Percentiles rank a stretch among this genome's conserved stretches.
phyloP scores from a whole-genome alignment of 2,329 filamentous ascomycete genomes.

The Sporothrix brunneoviolacea region DNA sequence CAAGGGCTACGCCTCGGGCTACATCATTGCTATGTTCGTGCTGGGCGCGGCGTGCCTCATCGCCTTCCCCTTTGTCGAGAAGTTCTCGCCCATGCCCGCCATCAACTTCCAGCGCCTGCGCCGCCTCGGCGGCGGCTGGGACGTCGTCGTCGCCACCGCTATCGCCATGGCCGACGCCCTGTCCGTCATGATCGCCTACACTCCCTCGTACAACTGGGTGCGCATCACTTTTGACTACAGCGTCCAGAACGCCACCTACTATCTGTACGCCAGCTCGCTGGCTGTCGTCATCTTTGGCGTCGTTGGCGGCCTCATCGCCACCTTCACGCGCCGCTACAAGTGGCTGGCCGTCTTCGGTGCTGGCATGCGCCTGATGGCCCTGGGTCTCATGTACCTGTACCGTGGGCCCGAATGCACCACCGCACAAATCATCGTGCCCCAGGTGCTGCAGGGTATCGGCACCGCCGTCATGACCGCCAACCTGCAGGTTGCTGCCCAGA shows the following conservation, averaged over 20 bases:
- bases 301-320: background rate
- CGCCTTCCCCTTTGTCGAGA: background rate
- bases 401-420: background rate
- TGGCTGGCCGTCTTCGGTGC: background rate
- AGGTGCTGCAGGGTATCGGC: background rate
- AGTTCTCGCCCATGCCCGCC: background rate
- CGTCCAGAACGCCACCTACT: background rate
- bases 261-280: background rate
- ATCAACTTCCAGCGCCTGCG: background rate
- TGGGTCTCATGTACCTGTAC: background rate
- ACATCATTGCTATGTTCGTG: background rate
- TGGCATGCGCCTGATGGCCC: background rate
- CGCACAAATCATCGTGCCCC: background rate
- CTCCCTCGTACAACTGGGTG: background rate
- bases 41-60: background rate
- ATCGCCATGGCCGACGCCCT: background rate
- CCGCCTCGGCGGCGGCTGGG: background rate
- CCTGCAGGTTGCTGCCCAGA: constrained; percentile 1
- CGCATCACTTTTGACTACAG: background rate
- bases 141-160: background rate
- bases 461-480: background rate
- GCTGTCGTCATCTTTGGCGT: background rate
- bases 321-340: background rate
- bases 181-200: background rate
- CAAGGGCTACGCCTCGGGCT: background rate